These are phyloP conservation scores for Neurospora sp. DNA, from an alignment of 495 filamentous ascomycete genomes.

Conservation along the genomic window DNA sequence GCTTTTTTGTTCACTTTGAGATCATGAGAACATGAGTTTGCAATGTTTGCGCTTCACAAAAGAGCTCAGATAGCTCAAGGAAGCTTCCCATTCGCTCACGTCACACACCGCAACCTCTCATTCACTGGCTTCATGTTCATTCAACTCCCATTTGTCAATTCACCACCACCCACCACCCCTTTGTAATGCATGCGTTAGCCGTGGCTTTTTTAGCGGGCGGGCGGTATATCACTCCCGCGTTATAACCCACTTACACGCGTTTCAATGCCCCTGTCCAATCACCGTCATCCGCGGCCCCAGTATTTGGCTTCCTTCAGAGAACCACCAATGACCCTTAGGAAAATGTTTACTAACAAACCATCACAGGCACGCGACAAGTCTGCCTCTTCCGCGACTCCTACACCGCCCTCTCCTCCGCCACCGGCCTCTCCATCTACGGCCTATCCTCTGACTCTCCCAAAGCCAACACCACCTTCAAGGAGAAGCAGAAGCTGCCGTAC, in stretches of 20 bases:
- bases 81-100: not conserved
- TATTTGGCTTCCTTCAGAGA: not conserved
- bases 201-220: not conserved
- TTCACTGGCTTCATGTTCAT: not conserved
- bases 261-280: not conserved
- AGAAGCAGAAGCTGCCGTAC: constrained; percentile 82
- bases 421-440: constrained; percentile 77
- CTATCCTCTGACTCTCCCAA: constrained; percentile 79
- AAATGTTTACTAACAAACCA: constrained; percentile 13
- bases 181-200: not conserved
- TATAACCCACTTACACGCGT: not conserved
- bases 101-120: not conserved
- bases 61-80: not conserved
- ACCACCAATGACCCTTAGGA: not conserved
- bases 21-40: not conserved
- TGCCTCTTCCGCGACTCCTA: constrained; percentile 86
- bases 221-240: not conserved
- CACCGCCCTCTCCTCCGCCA: constrained; percentile 64
- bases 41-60: not conserved
- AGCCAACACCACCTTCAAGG: constrained; percentile 82
- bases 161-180: not conserved
- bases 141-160: constrained; percentile 1
- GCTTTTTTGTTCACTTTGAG: not conserved
- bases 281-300: not conserved
- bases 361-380: constrained; percentile 76